Conservation (phyloP, 345 rosid species). For the Brassica cretica region DNA sequence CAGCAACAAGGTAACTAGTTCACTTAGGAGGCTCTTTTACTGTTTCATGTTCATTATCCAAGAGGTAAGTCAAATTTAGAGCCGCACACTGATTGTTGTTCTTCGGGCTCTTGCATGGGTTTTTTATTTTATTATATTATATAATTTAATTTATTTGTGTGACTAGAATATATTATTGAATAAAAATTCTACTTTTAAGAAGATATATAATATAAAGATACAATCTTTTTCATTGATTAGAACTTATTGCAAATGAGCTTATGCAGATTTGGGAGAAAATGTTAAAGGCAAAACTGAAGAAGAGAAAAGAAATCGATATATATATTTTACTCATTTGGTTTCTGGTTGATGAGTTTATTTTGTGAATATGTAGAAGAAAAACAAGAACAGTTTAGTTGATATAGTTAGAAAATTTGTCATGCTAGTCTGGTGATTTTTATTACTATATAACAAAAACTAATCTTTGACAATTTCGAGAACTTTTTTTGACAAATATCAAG, state of each 20-base stretch:
- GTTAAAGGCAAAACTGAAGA: neutral
- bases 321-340: neutral
- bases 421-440: too few relatives aligned
- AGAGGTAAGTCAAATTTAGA: conserved; percentile 10
- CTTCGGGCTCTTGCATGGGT: neutral
- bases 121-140: neutral
- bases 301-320: neutral
- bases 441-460: neutral
- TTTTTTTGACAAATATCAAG: neutral
- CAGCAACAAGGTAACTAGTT: neutral
- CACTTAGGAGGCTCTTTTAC: neutral
- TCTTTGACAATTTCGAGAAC: neutral
- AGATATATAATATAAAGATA: neutral
- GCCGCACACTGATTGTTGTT: neutral
- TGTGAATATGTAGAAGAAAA: neutral
- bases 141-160: too few relatives aligned
- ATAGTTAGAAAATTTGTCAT: too few relatives aligned
- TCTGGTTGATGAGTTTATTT: neutral
- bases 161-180: neutral
- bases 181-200: neutral
- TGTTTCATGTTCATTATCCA: neutral
- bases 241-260: neutral
- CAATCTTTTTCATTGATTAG: neutral
- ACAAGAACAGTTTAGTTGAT: neutral
- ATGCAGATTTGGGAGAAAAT: neutral